Evolutionary conservation across 2,329 filamentous ascomycete species (phyloP).

Genomic region (Pseudonectria buxi): DNA sequence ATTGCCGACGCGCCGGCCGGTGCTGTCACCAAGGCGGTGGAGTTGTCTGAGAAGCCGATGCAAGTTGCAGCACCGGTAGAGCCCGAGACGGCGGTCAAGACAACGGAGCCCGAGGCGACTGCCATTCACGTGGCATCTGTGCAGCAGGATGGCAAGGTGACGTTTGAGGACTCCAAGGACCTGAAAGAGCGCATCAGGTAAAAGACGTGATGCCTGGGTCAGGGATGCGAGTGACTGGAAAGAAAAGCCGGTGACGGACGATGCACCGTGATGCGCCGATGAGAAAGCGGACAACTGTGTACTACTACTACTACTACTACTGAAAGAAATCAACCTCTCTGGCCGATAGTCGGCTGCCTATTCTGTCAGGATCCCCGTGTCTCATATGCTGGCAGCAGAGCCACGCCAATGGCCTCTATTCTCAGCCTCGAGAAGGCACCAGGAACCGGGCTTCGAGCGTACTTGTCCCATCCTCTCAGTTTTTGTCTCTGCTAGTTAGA

Average conservation of each 20-base stretch:
- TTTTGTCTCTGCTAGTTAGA: too few species aligned
- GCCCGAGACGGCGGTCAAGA: conserved; percentile 12
- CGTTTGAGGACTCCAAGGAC: conserved; percentile 54
- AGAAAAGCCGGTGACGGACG: conserved; percentile 5
- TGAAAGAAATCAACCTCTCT: too few species aligned
- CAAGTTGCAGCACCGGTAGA: conserved; percentile 16
- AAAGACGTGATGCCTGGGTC: conserved; percentile 4
- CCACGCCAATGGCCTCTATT: too few species aligned
- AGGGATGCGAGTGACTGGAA: conserved; percentile 1
- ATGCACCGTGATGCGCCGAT: conserved; percentile 4
- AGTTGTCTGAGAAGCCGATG: conserved; percentile 25
- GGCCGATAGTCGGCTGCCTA: too few species aligned
- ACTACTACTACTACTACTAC: too few species aligned
- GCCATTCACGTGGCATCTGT: conserved; percentile 51
- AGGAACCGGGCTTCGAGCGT: too few species aligned
- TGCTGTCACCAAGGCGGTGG: conserved; percentile 53
- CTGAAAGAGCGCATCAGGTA: conserved; percentile 49
- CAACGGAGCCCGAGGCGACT: conserved; percentile 31
- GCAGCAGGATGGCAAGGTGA: conserved; percentile 57
- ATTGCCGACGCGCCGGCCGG: conserved; percentile 79
- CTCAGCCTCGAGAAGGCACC: too few species aligned
- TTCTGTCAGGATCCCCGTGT: too few species aligned
- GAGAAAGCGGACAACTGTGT: too few species aligned
- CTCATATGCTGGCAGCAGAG: too few species aligned
- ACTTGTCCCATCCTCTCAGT: too few species aligned